These are phyloP conservation scores for Calonectria pteridis DNA, from an alignment of 2,329 filamentous ascomycete species.

Conservation along the genomic window DNA sequence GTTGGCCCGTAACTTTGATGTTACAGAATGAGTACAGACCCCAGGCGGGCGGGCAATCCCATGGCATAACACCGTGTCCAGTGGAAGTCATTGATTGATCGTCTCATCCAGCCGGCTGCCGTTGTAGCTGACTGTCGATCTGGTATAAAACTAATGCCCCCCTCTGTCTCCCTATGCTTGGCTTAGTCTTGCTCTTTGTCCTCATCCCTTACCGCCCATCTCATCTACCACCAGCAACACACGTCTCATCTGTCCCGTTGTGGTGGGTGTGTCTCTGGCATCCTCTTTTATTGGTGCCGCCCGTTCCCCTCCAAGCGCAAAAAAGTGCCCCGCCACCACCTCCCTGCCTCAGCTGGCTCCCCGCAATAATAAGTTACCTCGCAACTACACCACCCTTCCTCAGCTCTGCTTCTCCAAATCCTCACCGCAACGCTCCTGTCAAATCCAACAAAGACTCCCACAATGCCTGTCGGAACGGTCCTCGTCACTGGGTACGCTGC, in stretches of 20 bases:
- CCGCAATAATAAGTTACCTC: constrained; percentile 8
- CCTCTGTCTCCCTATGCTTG: neutral
- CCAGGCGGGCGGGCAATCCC: neutral
- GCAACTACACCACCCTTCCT: constrained; percentile 19
- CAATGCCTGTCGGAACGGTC: constrained; percentile 88
- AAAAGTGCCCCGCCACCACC: constrained; percentile 17
- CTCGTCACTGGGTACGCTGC: constrained; percentile 85
- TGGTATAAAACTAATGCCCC: neutral
- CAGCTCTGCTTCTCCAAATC: constrained; percentile 8
- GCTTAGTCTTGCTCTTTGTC: neutral
- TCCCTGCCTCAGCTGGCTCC: constrained; percentile 4
- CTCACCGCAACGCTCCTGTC: constrained; percentile 37
- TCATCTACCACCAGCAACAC: neutral
- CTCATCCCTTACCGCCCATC: neutral
- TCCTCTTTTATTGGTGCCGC: constrained; percentile 19
- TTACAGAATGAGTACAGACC: constrained; percentile 10
- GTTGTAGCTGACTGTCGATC: neutral
- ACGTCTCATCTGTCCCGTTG: neutral
- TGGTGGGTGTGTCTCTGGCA: neutral
- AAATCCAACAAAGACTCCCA: constrained; percentile 39
- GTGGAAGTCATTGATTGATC: neutral
- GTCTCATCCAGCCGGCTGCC: neutral
- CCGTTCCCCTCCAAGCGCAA: constrained; percentile 6
- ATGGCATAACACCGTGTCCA: constrained; percentile 19
- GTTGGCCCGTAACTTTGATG: neutral